Evolutionary conservation across 768 basidiomycete genomes (phyloP).

Genomic region (Lepiota brunneoincarnata): DNA sequence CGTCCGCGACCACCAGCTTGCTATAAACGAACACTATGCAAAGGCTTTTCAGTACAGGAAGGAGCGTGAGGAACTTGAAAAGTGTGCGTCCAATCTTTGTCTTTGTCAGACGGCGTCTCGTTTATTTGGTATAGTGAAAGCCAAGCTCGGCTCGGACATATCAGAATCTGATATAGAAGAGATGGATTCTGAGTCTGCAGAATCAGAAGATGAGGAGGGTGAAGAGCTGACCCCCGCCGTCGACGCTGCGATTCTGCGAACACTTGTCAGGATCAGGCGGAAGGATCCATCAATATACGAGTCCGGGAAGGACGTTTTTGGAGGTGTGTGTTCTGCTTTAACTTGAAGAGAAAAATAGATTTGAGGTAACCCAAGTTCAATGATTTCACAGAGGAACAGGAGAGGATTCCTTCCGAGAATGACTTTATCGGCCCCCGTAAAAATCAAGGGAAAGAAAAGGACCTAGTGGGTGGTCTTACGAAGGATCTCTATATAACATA

Average conservation of each 20-base stretch:
- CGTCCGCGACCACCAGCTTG: conserved; percentile 20
- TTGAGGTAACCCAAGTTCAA: neutral
- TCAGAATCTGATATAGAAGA: conserved; percentile 50
- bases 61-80: conserved; percentile 80
- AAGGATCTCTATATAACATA: neutral
- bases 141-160: conserved; percentile 80
- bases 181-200: conserved; percentile 71
- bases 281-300: conserved; percentile 88
- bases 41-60: conserved; percentile 83
- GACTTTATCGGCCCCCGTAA: conserved; percentile 19
- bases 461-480: conserved; percentile 44
- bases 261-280: conserved; percentile 78
- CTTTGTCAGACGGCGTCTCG: neutral
- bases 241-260: conserved; percentile 92
- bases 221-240: conserved; percentile 92
- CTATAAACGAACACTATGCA: conserved; percentile 43
- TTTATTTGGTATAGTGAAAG: conserved; percentile 58
- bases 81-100: conserved; percentile 45
- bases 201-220: conserved; percentile 92
- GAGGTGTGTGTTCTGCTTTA: conserved; percentile 46
- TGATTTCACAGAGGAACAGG: conserved; percentile 57
- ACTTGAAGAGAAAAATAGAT: neutral
- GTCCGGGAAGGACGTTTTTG: conserved; percentile 64
- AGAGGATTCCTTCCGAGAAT: conserved; percentile 32
- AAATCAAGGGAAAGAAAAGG: conserved; percentile 41